phyloP scores from a whole-genome alignment of 78 protist species.

The Diacronema lutheri region DNA sequence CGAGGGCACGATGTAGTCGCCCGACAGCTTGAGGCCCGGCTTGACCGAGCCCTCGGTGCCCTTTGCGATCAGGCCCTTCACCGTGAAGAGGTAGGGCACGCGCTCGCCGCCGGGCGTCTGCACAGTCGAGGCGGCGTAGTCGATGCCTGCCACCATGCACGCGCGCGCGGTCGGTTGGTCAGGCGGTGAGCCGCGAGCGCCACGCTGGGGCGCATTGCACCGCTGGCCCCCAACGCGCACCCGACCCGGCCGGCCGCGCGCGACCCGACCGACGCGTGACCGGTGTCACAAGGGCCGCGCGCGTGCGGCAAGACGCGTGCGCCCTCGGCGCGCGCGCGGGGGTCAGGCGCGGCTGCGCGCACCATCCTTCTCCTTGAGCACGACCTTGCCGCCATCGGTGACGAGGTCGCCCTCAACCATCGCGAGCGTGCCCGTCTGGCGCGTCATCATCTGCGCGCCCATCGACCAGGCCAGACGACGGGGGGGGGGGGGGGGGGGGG shows the following conservation, averaged over 20 bases:
- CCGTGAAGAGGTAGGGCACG: conserved; percentile 53
- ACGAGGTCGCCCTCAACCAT: conserved; percentile 29
- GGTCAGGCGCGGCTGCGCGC: too few species aligned
- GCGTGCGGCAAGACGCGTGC: too few species aligned
- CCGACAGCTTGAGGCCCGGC: background rate
- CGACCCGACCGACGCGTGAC: too few species aligned
- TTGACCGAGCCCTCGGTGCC: background rate
- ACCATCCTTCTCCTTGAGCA: conserved; percentile 46
- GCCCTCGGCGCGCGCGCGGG: too few species aligned
- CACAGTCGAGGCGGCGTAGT: conserved; percentile 51
- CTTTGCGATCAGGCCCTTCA: conserved; percentile 47
- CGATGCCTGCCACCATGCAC: background rate
- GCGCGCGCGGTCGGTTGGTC: too few species aligned
- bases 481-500: too few species aligned
- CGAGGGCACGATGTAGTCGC: conserved; percentile 33
- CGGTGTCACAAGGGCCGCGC: too few species aligned
- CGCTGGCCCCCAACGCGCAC: too few species aligned
- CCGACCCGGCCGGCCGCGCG: too few species aligned
- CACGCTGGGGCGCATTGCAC: too few species aligned
- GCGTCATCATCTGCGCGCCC: conserved; percentile 46
- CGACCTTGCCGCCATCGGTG: conserved; percentile 13
- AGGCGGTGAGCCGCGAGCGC: too few species aligned
- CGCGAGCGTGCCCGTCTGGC: conserved; percentile 41
- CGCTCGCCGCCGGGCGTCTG: conserved; percentile 59
- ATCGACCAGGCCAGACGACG: too few species aligned